These are phyloP conservation scores for Lecanicillium sp. DNA, from an alignment of 2,329 filamentous ascomycete species.

Conservation along the genomic window DNA sequence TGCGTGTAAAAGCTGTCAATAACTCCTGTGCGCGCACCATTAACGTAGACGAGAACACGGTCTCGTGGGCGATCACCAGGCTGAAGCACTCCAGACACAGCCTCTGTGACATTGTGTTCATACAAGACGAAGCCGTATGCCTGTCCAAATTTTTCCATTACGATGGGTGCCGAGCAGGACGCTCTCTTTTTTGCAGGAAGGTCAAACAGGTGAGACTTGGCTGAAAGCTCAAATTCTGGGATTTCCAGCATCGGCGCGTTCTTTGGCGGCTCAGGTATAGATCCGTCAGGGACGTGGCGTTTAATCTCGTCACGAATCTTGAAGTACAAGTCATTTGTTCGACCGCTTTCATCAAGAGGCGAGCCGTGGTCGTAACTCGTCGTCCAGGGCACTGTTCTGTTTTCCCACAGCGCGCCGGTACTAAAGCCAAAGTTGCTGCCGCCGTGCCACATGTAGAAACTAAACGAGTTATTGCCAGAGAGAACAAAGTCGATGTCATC, in stretches of 20 bases:
- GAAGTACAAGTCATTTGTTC: constrained; percentile 33
- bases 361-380: constrained; percentile 43
- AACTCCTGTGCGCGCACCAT: constrained; percentile 30
- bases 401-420: constrained; percentile 35
- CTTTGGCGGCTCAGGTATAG: constrained; percentile 28
- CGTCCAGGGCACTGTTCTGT: constrained; percentile 27
- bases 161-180: constrained; percentile 9
- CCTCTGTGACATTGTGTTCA: constrained; percentile 21
- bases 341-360: constrained; percentile 39
- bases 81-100: constrained; percentile 22
- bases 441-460: constrained; percentile 44
- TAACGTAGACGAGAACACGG: constrained; percentile 38
- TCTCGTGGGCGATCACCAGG: constrained; percentile 35
- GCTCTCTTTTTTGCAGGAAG: constrained; percentile 3
- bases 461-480: constrained; percentile 32
- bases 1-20: constrained; percentile 35
- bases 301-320: constrained; percentile 28
- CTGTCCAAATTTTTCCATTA: constrained; percentile 36
- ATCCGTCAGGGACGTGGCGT: constrained; percentile 24
- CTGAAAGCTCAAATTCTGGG: constrained; percentile 26
- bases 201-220: constrained; percentile 28
- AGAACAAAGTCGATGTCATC: constrained; percentile 28
- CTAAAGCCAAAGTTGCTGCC: constrained; percentile 41
- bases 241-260: constrained; percentile 23
- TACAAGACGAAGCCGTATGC: constrained; percentile 35